phyloP scores from a whole-genome alignment of 768 basidiomycete genomes.

The Boletellus ananas region DNA sequence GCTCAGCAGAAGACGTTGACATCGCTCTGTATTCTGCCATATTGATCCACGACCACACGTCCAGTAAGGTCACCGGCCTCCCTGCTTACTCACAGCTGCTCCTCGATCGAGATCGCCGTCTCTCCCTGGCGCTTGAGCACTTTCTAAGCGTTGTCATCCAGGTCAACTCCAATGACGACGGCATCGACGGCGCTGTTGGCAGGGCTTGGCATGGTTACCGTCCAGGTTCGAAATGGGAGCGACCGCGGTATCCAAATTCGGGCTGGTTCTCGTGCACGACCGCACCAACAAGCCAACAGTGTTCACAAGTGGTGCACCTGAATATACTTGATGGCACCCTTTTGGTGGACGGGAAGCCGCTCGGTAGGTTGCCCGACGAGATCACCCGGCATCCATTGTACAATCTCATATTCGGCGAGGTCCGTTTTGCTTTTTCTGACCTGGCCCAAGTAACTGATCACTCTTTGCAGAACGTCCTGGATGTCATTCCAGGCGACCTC shows the following conservation, averaged over 20 bases:
- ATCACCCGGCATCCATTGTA: slow-evolving; percentile 16
- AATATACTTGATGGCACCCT: slow-evolving; percentile 21
- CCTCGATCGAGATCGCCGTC: slow-evolving; percentile 28
- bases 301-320: slow-evolving; percentile 10
- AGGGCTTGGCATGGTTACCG: slow-evolving; percentile 27
- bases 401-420: slow-evolving; percentile 17
- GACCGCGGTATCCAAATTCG: not conserved
- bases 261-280: slow-evolving; percentile 21
- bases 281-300: not conserved
- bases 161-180: not conserved
- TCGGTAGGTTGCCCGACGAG: slow-evolving; percentile 11
- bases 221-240: slow-evolving; percentile 15
- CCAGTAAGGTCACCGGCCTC: slow-evolving; percentile 3
- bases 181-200: slow-evolving; percentile 15
- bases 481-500: slow-evolving; percentile 19
- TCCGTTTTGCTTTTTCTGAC: not conserved
- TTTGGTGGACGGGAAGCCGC: slow-evolving; percentile 21
- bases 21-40: slow-evolving; percentile 23
- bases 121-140: slow-evolving; percentile 22
- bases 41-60: slow-evolving; percentile 25
- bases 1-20: slow-evolving; percentile 18
- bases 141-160: slow-evolving; percentile 2
- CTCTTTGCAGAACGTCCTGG: slow-evolving; percentile 6
- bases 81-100: slow-evolving; percentile 10
- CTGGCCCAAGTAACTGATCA: not conserved